These are phyloP conservation scores for Rhizophagus clarus DNA, from an alignment of 192 early-diverging fungal species.

Conservation along the genomic window DNA sequence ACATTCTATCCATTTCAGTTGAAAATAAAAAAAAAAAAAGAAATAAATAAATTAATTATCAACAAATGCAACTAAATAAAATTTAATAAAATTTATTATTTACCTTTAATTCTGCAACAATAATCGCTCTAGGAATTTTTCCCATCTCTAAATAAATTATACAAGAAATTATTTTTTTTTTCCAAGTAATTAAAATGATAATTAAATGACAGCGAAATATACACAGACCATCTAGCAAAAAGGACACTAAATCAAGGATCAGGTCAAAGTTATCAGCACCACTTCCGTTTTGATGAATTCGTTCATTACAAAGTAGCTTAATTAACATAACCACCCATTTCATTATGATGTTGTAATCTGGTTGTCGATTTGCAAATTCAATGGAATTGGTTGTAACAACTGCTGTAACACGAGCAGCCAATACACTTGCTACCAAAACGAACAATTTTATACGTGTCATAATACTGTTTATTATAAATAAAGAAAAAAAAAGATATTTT, in stretches of 20 bases:
- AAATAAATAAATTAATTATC: background rate
- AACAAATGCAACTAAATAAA: background rate
- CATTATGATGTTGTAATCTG: constrained; percentile 3
- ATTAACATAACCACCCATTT: constrained; percentile 16
- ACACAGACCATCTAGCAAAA: constrained; percentile 27
- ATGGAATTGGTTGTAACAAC: background rate
- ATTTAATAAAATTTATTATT: background rate
- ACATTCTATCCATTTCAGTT: background rate
- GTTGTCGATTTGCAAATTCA: background rate
- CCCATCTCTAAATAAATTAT: constrained; percentile 16
- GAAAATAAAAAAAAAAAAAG: background rate
- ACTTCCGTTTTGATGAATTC: constrained; percentile 14
- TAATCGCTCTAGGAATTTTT: background rate
- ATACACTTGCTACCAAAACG: background rate
- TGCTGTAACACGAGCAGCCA: background rate
- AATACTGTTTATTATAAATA: background rate
- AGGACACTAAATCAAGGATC: constrained; percentile 26
- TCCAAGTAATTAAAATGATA: background rate
- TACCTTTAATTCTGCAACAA: constrained; percentile 12
- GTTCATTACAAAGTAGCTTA: background rate
- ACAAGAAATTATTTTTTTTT: background rate
- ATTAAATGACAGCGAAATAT: background rate
- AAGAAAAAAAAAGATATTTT: background rate
- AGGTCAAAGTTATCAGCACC: constrained; percentile 19
- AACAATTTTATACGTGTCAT: constrained; percentile 23